These are phyloP conservation scores for Skeletonema marinoi DNA, from an alignment of 108 stramenopile genomes.

Conservation along the genomic window DNA sequence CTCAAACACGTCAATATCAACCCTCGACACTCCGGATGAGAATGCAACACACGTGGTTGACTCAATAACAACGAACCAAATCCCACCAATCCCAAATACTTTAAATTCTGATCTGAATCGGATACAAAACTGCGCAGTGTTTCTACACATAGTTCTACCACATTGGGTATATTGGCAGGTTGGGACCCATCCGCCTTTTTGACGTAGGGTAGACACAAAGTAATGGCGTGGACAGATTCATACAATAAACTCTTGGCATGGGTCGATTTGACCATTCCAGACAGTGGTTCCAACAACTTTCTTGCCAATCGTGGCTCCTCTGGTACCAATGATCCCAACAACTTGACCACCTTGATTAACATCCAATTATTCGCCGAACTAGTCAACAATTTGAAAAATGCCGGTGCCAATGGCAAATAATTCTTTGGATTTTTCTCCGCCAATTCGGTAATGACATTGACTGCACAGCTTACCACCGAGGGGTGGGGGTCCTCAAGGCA, in stretches of 20 bases:
- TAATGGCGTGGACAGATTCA: conserved; percentile 96
- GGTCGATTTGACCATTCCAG: conserved; percentile 92
- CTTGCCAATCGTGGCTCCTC: conserved; percentile 98
- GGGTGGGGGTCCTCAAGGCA: conserved; percentile 91
- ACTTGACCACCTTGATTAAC: conserved; percentile 99
- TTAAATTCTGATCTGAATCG: conserved; percentile 98
- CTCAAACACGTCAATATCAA: conserved; percentile 92
- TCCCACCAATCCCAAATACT: conserved; percentile 97
- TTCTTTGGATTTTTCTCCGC: conserved; percentile 97
- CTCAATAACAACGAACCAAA: conserved; percentile 90
- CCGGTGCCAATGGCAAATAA: conserved; percentile 96
- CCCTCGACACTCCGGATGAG: conserved; percentile 81
- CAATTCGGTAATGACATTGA: conserved; percentile 98
- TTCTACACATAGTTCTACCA: conserved; percentile 89
- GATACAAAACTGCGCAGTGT: conserved; percentile 92
- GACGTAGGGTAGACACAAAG: conserved; percentile 93
- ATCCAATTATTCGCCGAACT: conserved; percentile 99
- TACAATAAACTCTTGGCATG: conserved; percentile 96
- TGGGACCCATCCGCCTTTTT: conserved; percentile 92
- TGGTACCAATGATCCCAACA: conserved; percentile 92
- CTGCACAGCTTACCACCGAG: conserved; percentile 95
- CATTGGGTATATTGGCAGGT: conserved; percentile 85
- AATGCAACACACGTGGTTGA: conserved; percentile 86
- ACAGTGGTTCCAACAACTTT: conserved; percentile 96
- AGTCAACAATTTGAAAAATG: conserved; percentile 96